These are phyloP conservation scores for Amesomyces nigricolor DNA, from an alignment of 2,329 filamentous ascomycete species.

Conservation along the genomic window DNA sequence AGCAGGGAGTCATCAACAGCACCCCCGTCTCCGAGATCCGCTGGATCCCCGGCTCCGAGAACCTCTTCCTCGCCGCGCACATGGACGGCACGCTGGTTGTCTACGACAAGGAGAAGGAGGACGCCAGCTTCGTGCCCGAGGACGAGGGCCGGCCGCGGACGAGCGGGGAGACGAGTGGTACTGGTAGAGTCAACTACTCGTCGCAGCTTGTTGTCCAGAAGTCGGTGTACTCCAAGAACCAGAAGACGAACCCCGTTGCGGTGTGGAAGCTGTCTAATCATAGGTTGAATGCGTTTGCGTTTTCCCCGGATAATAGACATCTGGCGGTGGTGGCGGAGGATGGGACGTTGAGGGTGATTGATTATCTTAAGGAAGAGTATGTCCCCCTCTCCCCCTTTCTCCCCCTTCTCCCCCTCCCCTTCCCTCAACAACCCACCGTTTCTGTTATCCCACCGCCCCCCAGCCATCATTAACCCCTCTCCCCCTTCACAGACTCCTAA, in stretches of 20 bases:
- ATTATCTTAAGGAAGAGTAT: constrained; percentile 85
- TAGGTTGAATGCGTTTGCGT: constrained; percentile 82
- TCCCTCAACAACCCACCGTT: neutral
- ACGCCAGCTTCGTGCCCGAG: constrained; percentile 71
- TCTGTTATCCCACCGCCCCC: no score
- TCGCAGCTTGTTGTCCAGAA: constrained; percentile 69
- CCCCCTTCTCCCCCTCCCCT: neutral
- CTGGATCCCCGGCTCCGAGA: constrained; percentile 94
- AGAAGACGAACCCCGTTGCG: constrained; percentile 87
- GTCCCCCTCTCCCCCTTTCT: constrained; percentile 25
- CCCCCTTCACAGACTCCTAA: constrained; percentile 57
- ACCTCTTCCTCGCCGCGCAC: constrained; percentile 84
- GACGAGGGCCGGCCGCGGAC: constrained; percentile 55
- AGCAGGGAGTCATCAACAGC: constrained; percentile 79
- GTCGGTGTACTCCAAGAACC: constrained; percentile 88
- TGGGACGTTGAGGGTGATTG: constrained; percentile 80
- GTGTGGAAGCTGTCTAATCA: constrained; percentile 91
- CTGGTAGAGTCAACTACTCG: constrained; percentile 35
- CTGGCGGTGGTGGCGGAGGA: constrained; percentile 89
- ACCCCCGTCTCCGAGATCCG: constrained; percentile 80
- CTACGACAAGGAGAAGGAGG: constrained; percentile 96
- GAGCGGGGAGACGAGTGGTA: constrained; percentile 33
- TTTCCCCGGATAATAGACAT: constrained; percentile 83
- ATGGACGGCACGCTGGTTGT: constrained; percentile 87
- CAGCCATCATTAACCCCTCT: no score